phyloP scores from a whole-genome alignment of 495 filamentous ascomycete genomes.

The Amphirosellinia nigrospora region DNA sequence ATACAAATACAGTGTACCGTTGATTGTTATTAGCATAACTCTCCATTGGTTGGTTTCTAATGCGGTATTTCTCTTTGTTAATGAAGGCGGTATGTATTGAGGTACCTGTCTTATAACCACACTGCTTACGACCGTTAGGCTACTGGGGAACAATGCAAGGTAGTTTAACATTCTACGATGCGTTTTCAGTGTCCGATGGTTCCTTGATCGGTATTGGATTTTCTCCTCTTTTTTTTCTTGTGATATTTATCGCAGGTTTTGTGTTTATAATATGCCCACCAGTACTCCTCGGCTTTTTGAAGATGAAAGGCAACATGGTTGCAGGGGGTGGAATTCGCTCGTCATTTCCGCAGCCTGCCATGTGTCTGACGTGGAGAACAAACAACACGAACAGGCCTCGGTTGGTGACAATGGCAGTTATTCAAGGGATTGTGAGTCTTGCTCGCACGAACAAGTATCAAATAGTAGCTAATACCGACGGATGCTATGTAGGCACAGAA shows the following conservation, averaged over 20 bases:
- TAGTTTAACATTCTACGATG: too few species aligned
- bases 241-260: neutral
- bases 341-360: conserved; percentile 17
- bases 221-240: neutral
- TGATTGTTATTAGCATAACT: conserved; percentile 18
- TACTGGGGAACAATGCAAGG: too few species aligned
- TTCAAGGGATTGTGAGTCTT: too few species aligned
- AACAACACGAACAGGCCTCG: neutral
- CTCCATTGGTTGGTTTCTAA: conserved; percentile 34
- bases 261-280: neutral
- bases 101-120: neutral
- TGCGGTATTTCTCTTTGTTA: conserved; percentile 18
- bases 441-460: neutral
- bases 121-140: neutral
- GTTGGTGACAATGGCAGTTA: neutral
- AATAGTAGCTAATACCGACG: too few species aligned
- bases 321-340: conserved; percentile 5
- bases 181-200: neutral
- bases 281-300: neutral
- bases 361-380: neutral
- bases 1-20: conserved; percentile 26
- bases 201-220: neutral
- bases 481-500: neutral
- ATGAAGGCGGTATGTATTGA: conserved; percentile 20
- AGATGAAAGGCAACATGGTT: neutral